phyloP scores from a whole-genome alignment of 495 filamentous ascomycete genomes.

The Penicillium goetzii region DNA sequence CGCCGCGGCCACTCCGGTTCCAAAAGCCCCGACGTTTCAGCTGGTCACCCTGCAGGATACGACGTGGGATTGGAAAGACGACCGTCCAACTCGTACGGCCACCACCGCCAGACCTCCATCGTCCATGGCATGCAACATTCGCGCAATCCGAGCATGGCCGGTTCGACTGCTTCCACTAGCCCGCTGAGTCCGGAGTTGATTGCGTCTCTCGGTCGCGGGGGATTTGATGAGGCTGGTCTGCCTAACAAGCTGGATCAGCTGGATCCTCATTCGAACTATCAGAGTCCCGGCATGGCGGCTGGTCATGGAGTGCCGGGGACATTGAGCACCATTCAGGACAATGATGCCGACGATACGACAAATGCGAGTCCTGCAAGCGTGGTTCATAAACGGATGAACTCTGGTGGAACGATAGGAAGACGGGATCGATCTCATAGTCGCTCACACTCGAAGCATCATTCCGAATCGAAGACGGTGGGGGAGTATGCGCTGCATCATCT shows the following conservation, averaged over 20 bases:
- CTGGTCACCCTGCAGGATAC: slow-evolving; percentile 49
- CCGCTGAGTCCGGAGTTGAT: slow-evolving; percentile 85
- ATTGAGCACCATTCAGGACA: slow-evolving; percentile 48
- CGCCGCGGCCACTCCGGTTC: slow-evolving; percentile 59
- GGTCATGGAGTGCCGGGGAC: slow-evolving; percentile 34
- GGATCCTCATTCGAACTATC: slow-evolving; percentile 35
- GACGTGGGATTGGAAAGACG: slow-evolving; percentile 68
- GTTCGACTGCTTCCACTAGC: slow-evolving; percentile 66
- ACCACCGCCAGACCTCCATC: slow-evolving; percentile 92
- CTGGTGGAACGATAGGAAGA: slow-evolving; percentile 61
- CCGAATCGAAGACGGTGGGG: slow-evolving; percentile 84
- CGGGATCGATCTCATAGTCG: slow-evolving; percentile 77
- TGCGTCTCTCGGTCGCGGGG: slow-evolving; percentile 61
- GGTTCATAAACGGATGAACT: slow-evolving; percentile 45
- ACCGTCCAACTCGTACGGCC: slow-evolving; percentile 74
- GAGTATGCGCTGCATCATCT: slow-evolving; percentile 97
- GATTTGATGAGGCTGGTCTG: slow-evolving; percentile 31
- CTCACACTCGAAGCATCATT: slow-evolving; percentile 78
- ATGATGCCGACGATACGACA: slow-evolving; percentile 33
- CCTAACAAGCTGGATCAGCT: slow-evolving; percentile 37
- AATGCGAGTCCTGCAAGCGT: slow-evolving; percentile 32
- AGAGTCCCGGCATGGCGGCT: slow-evolving; percentile 27
- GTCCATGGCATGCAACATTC: slow-evolving; percentile 94
- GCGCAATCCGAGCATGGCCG: slow-evolving; percentile 76
- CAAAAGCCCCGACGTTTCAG: slow-evolving; percentile 53